These are phyloP conservation scores for Petunia hybrid DNA, from an alignment of 305 asterid species.

Conservation along the genomic window DNA sequence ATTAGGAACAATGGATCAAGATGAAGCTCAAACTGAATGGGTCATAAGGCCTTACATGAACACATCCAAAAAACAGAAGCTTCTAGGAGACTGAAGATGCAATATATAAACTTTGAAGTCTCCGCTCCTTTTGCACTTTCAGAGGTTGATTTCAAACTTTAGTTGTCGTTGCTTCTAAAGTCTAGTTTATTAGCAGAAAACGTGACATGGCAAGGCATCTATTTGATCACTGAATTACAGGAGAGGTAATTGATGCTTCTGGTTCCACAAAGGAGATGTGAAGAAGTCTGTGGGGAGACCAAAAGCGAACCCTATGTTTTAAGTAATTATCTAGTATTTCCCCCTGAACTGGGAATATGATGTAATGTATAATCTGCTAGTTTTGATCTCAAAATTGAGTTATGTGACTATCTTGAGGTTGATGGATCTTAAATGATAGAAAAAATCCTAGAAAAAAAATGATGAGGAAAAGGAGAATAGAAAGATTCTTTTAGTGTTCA, in stretches of 20 bases:
- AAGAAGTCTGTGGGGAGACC: background rate
- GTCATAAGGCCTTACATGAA: slow-evolving; percentile 81
- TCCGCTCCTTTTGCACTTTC: no score
- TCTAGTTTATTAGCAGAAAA: no score
- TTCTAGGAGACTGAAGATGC: slow-evolving; percentile 60
- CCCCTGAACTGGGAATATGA: background rate
- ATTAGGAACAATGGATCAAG: slow-evolving; percentile 87
- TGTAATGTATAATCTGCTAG: background rate
- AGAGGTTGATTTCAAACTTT: no score
- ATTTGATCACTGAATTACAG: no score
- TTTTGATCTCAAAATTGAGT: background rate
- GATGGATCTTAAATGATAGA: background rate
- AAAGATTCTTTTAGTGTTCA: background rate
- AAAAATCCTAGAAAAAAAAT: no score
- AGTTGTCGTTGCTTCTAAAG: no score
- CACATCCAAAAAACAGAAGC: slow-evolving; percentile 69
- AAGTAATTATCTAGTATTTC: background rate
- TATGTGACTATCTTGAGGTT: background rate
- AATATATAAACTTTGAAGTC: no score
- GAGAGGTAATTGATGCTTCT: no score
- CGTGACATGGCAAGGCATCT: no score
- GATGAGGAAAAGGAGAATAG: background rate
- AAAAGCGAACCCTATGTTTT: background rate
- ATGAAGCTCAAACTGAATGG: slow-evolving; percentile 84
- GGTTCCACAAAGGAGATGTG: background rate